These are phyloP conservation scores for Trichocladium uniseriatum DNA, from an alignment of 495 filamentous ascomycete species.

Conservation along the genomic window DNA sequence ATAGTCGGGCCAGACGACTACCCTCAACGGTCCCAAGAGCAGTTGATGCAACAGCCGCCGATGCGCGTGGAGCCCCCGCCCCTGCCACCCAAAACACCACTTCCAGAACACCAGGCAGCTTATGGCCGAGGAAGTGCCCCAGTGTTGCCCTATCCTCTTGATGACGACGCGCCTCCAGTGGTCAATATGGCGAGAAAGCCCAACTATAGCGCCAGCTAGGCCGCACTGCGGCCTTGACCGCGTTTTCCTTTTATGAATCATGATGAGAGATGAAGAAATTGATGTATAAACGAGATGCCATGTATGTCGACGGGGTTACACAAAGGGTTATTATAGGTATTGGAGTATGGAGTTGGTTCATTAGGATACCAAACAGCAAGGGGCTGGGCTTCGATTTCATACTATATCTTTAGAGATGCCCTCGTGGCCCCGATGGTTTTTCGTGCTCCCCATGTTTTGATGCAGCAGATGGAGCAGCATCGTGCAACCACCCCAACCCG, in stretches of 20 bases:
- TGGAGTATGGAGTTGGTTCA: constrained; percentile 2
- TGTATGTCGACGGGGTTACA: neutral
- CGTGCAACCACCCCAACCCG: too few species aligned
- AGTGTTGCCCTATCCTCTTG: constrained; percentile 59
- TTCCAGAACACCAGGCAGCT: constrained; percentile 37
- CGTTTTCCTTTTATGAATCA: neutral
- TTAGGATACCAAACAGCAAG: constrained; percentile 7
- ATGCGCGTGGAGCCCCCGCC: constrained; percentile 57
- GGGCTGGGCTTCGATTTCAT: neutral
- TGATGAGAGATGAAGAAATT: neutral
- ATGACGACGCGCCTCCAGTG: constrained; percentile 70
- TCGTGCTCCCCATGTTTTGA: too few species aligned
- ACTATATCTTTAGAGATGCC: neutral
- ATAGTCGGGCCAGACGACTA: constrained; percentile 51
- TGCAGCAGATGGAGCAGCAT: too few species aligned
- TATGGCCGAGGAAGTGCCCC: constrained; percentile 14
- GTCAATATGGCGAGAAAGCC: constrained; percentile 85
- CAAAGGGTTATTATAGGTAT: neutral
- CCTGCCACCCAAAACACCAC: constrained; percentile 75
- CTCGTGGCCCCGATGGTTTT: too few species aligned
- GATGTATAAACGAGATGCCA: neutral
- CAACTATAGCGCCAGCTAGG: constrained; percentile 52
- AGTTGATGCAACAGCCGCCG: constrained; percentile 38
- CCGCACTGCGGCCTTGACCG: neutral
- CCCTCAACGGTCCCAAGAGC: constrained; percentile 39